A percentile compares a stretch with the other conserved stretches of the same genome.
Conservation (phyloP, 345 rosid genomes). For the Zanthoxylum bungeanum region DNA sequence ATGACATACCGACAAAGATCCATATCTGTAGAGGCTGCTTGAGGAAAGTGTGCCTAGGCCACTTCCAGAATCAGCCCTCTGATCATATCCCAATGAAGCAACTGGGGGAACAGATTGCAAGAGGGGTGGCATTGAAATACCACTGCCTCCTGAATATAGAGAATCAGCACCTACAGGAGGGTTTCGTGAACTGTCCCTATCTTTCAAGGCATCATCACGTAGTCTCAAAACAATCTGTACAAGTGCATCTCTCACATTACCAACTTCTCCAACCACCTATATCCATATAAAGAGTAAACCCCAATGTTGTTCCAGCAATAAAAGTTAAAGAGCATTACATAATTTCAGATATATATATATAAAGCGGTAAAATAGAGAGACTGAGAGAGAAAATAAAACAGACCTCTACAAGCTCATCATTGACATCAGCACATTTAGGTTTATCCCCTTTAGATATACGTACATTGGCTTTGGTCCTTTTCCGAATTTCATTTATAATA, state of each 20-base stretch:
- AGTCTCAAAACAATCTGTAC: conserved; percentile 86
- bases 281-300: conserved; percentile 12
- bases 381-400: neutral
- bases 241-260: conserved; percentile 81
- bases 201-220: conserved; percentile 82
- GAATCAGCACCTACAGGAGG: conserved; percentile 56
- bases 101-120: conserved; percentile 65
- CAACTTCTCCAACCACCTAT: conserved; percentile 76
- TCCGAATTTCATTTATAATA: conserved; percentile 86
- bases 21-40: conserved; percentile 70
- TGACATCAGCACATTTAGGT: conserved; percentile 65
- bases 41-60: conserved; percentile 67
- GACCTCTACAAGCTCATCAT: conserved; percentile 92
- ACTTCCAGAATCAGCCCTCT: conserved; percentile 62
- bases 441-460: conserved; percentile 73
- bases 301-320: neutral
- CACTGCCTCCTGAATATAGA: conserved; percentile 48
- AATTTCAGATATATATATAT: too few species aligned
- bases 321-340: conserved; percentile 11
- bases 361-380: neutral
- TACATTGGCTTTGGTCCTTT: conserved; percentile 75
- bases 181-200: conserved; percentile 50
- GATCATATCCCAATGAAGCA: conserved; percentile 69
- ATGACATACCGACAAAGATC: conserved; percentile 61
- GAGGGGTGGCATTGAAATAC: conserved; percentile 55